Evolutionary conservation across 768 basidiomycete species (phyloP), one percentile per base, ranked within the genome.

Genomic region (Calocybe indica): DNA sequence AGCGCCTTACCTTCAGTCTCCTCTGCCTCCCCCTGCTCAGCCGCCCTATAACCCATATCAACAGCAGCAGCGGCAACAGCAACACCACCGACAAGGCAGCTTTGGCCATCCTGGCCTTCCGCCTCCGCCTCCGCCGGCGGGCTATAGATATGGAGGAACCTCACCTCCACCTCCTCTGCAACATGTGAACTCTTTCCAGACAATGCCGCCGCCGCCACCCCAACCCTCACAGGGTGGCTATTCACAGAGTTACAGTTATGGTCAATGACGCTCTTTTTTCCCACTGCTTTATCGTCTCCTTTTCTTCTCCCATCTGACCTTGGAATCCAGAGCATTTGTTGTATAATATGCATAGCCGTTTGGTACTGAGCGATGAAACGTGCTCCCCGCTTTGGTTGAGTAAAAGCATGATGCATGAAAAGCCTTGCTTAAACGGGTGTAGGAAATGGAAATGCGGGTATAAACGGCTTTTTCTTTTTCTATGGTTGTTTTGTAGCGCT

Each of bases 101-200:
- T n/a, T 33, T 35, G 4, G 37, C 22, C 22, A 30, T 5, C 9
- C 15, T 37, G 35, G 37, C 11, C 31, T 39, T 30, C 36, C 45
- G 3, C 35, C 45, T 11, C 45, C 45, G 37, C 47, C 37, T 12
- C 39, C 38, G 4, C 36, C 46, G 3, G 15, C 36, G 38, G 41
- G 41, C 15, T 38, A 48, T 11, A 11, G 32, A 30, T 39, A 22
- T 34, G 44, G 44, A 4, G 9, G 55, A 5, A 52, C 52, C 0
- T 41, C 57, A 1, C 57, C 53, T n/a, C 57, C 59, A 14, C 55
- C 62, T 22, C 52, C 54, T 35, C 43, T 46, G 15, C 54, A 56
- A 7, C 47, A 52, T 43, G 31, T 22, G 22, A 22, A 22, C 22
- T 22, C 22, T 22, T 22, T 22, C 22, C 22, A 22, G 22, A 22